These are phyloP conservation scores for Umbelopsis isabellina DNA, from an alignment of 192 early-diverging fungal species.

Conservation along the genomic window DNA sequence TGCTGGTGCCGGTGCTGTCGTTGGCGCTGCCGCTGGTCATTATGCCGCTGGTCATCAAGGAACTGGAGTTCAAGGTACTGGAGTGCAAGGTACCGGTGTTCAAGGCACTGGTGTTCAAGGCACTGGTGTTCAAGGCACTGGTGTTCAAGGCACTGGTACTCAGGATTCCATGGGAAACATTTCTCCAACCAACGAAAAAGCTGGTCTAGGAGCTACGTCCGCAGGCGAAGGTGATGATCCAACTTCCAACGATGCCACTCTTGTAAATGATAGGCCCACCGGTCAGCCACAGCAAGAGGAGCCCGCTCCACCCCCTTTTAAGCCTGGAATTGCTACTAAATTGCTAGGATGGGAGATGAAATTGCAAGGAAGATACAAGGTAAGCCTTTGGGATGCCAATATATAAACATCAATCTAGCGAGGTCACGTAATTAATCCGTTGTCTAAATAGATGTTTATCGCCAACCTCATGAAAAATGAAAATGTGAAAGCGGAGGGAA, in stretches of 20 bases:
- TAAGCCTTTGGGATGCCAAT: background rate
- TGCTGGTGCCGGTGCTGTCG: background rate
- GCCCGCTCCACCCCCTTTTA: too few species aligned
- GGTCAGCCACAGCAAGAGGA: too few species aligned
- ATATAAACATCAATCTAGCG: background rate
- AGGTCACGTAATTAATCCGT: background rate
- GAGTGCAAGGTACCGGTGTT: too few species aligned
- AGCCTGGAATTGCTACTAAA: background rate
- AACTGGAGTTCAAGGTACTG: too few species aligned
- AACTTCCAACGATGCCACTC: background rate
- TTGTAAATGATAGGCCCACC: background rate
- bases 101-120: too few species aligned
- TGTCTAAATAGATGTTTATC: background rate
- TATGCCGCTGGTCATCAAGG: too few species aligned
- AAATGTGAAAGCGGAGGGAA: background rate
- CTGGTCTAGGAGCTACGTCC: background rate
- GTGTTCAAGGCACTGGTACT: background rate
- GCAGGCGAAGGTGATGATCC: background rate
- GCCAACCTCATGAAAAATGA: slow-evolving; percentile 1
- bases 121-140: background rate
- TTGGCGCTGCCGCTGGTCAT: background rate
- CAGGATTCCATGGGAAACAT: background rate
- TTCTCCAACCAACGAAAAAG: background rate
- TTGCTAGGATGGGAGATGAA: slow-evolving; percentile 1
- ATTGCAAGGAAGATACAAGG: slow-evolving; percentile 2